Evolutionary conservation across 805 yeast species (phyloP).

Genomic region (Saturnispora sanitii): DNA sequence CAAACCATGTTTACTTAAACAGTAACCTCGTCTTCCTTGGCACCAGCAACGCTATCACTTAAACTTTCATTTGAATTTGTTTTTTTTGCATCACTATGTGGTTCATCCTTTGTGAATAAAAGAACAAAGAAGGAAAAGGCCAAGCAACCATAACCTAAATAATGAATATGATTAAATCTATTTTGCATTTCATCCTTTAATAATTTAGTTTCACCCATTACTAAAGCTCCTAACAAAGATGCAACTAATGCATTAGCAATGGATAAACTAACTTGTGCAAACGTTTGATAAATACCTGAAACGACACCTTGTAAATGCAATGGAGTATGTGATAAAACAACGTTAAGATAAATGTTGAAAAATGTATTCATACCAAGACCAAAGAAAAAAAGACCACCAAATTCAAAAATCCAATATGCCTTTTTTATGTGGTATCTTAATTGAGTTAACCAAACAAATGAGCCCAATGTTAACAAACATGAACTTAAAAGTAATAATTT

Average conservation of each 20-base stretch:
- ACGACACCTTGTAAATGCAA: constrained; percentile 16
- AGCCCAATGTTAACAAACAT: constrained; percentile 10
- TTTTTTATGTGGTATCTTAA: constrained; percentile 12
- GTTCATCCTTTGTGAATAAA: not conserved
- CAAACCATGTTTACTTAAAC: too few relatives aligned
- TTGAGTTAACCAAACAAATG: constrained; percentile 17
- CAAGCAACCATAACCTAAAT: not conserved
- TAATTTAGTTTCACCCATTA: not conserved
- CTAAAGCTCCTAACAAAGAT: constrained; percentile 11
- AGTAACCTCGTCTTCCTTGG: too few relatives aligned
- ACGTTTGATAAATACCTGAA: constrained; percentile 14
- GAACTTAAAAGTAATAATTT: constrained; percentile 13
- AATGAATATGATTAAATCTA: constrained; percentile 2
- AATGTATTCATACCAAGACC: constrained; percentile 22
- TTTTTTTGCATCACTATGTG: not conserved
- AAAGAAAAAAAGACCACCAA: constrained; percentile 18
- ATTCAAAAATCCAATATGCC: constrained; percentile 20
- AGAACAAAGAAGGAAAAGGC: not conserved
- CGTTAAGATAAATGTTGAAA: constrained; percentile 27
- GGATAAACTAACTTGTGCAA: constrained; percentile 13
- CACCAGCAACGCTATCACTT: too few relatives aligned
- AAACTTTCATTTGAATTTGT: too few relatives aligned
- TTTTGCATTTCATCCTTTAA: constrained; percentile 4
- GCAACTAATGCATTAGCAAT: constrained; percentile 15
- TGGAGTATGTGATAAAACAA: constrained; percentile 20